Evolutionary conservation across 768 basidiomycete genomes (phyloP), one percentile per base, ranked within the genome.

Genomic region (Chiua virens): DNA sequence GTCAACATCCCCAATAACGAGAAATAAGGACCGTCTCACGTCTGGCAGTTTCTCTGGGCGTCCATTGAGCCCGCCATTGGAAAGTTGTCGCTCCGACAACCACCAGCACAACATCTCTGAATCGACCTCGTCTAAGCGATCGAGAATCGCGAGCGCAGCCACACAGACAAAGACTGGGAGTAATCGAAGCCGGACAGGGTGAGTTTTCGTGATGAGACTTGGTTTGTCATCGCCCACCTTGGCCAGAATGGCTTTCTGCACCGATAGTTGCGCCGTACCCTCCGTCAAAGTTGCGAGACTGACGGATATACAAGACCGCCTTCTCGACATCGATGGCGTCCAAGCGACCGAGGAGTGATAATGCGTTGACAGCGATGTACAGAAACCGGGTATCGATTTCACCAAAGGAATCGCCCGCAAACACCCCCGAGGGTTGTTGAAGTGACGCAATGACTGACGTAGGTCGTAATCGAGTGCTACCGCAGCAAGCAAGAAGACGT

Each of bases 11-110:
- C 1, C n/a, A 14, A 17, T 17, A 22, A 10, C 2, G 17, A 28
- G 6, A 39, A 27, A 28, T 0, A 21, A 23, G 15, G 45, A n/a
- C n/a, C n/a, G n/a, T n/a, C 85, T 59, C 59, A 96, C 97, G 65
- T 98, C 96, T 71, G 94, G 92, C 30, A 98, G 75, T 71, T 99
- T 99, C 67, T 99, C 92, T 10, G 97, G 97, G n/a, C 97, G 78
- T 1, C 96, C 97, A 58, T 98, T 98, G 52, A 99, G 73, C 0
- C 97, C 97, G 8, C 97, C 97, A 60, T 81, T 92, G 0, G 94
- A 88, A 11, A 97, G 75, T 66, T 99, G 97, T 8, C 97, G 78
- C 64, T 98, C 97, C 7, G 89, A 81, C 4, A 99, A 72, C 97
- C 97, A 98, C 87, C 92, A 95, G 3, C 77, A 87, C 1, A 98